These are phyloP conservation scores for Termitomyces sp. DNA, from an alignment of 1,284 basidiomycete genomes.

Conservation along the genomic window DNA sequence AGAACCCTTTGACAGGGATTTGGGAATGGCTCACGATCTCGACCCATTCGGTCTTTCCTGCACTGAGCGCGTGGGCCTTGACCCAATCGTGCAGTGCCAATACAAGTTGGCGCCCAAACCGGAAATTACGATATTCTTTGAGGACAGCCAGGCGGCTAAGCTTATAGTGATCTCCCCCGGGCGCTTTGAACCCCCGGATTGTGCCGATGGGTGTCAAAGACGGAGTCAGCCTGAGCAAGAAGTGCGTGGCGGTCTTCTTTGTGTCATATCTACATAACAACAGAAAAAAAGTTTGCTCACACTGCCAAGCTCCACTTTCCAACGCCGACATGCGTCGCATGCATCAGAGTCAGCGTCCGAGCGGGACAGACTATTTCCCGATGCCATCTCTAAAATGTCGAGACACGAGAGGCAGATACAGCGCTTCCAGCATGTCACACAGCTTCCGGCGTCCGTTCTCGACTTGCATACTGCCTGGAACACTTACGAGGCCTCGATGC, in stretches of 20 bases:
- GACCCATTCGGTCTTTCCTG: conserved; percentile 24
- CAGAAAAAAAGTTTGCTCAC: background rate
- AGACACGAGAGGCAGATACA: conserved; percentile 3
- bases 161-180: conserved; percentile 57
- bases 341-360: background rate
- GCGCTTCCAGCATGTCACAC: conserved; percentile 3
- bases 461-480: conserved; percentile 38
- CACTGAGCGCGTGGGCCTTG: conserved; percentile 33
- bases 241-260: conserved; percentile 58
- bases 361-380: background rate
- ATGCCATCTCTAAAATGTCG: background rate
- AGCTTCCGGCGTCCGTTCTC: conserved; percentile 19
- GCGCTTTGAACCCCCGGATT: conserved; percentile 40
- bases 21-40: conserved; percentile 63
- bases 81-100: conserved; percentile 56
- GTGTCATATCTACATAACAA: conserved; percentile 43
- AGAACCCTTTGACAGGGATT: conserved; percentile 64
- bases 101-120: conserved; percentile 62
- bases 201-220: conserved; percentile 63
- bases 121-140: conserved; percentile 56
- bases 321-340: conserved; percentile 15
- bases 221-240: conserved; percentile 61
- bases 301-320: conserved; percentile 7
- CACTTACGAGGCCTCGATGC: conserved; percentile 24
- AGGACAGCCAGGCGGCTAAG: conserved; percentile 65